Evolutionary conservation across 345 rosid species (phyloP).

Genomic region (Erucastrum elatum): DNA sequence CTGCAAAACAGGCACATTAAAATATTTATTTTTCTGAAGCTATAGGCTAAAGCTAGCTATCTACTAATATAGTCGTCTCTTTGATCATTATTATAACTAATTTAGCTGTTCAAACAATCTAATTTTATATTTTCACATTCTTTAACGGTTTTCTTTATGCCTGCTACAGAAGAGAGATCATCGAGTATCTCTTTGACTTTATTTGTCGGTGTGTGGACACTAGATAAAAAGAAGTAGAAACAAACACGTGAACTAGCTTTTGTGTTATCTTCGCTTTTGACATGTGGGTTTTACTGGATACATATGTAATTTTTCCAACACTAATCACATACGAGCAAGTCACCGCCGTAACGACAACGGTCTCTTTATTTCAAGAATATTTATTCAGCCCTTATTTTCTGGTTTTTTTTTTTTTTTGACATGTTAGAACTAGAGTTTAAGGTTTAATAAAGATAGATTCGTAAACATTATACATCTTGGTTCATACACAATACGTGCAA

Average conservation of each 20-base stretch:
- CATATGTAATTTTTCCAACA: not conserved
- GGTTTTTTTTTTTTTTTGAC: not conserved
- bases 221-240: conserved; percentile 25
- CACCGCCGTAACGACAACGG: conserved; percentile 56
- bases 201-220: conserved; percentile 35
- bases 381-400: conserved; percentile 14
- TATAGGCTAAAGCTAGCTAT: not conserved
- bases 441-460: not conserved
- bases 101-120: not conserved
- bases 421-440: not conserved
- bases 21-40: not conserved
- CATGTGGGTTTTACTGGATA: conserved; percentile 39
- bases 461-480: not conserved
- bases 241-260: conserved; percentile 33
- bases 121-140: not conserved
- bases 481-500: not conserved
- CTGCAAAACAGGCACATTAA: not conserved
- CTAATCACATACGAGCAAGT: conserved; percentile 18
- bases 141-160: not conserved
- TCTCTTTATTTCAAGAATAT: conserved; percentile 21
- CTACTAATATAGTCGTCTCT: not conserved
- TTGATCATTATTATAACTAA: conserved; percentile 21
- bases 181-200: conserved; percentile 22
- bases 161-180: conserved; percentile 16
- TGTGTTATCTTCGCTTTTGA: conserved; percentile 10